Evolutionary conservation across 805 yeast species (phyloP).

Genomic region (Yamadazyma laniorum): DNA sequence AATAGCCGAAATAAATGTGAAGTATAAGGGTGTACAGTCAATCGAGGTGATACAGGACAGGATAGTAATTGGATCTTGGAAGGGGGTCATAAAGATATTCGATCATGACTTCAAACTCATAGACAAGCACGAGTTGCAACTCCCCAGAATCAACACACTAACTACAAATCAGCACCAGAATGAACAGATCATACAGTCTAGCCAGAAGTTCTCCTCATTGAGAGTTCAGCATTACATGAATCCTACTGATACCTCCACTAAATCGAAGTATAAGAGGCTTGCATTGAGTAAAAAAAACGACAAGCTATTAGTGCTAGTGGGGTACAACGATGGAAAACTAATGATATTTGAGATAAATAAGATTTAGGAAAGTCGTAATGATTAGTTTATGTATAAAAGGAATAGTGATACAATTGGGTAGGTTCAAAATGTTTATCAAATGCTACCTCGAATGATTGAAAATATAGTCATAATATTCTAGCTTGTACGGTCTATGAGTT

Average conservation of each 20-base stretch:
- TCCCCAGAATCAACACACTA: constrained; percentile 12
- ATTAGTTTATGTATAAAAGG: no score
- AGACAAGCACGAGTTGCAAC: constrained; percentile 12
- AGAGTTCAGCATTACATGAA: background rate
- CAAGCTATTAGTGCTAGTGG: constrained; percentile 9
- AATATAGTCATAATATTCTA: no score
- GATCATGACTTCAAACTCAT: constrained; percentile 9
- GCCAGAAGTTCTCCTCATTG: constrained; percentile 3
- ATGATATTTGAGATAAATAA: constrained; percentile 9
- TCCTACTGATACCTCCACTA: background rate
- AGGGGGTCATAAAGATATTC: constrained; percentile 39
- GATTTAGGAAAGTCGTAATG: no score
- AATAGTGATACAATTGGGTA: no score
- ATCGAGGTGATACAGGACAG: constrained; percentile 23
- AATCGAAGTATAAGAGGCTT: constrained; percentile 8
- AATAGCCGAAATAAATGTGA: constrained; percentile 10
- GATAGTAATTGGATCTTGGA: constrained; percentile 48
- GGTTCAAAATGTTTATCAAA: no score
- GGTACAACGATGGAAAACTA: constrained; percentile 15
- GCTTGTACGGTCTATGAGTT: constrained; percentile 7
- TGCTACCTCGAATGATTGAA: no score
- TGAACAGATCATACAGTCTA: constrained; percentile 2
- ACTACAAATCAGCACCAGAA: constrained; percentile 3
- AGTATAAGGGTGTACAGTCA: constrained; percentile 21
- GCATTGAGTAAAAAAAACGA: background rate